Evolutionary conservation across 2,329 filamentous ascomycete species (phyloP), one percentile per base, ranked within the genome.

Genomic region (Hypoxylon sp.): DNA sequence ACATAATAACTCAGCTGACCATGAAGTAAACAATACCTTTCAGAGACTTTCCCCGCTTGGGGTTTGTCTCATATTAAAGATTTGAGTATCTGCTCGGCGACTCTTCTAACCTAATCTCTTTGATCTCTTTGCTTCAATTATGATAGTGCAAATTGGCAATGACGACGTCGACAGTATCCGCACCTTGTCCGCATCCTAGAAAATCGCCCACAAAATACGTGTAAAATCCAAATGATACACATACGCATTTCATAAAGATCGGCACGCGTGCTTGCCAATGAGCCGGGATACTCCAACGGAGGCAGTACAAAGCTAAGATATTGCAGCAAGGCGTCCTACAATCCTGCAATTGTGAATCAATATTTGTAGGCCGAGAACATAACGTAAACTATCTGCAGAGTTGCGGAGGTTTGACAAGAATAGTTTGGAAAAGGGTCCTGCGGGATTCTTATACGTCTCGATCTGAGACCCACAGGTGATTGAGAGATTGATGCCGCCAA

Each of bases 171-270:
- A 35, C 24, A 57, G 46, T 31, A 17, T 46, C n/a, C 53, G 11
- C 33, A 19, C 35, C 48, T 59, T 59, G 44, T 48, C 55, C 60
- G 48, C 50, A 24, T 50, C 33, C 59, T 26, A 31, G 6, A 19
- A 54, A 11, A 22, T 35, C 52, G 26, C 14, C 54, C 67, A 58
- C 59, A 58, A 66, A 52, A 55, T 58, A 59, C 52, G 46, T 70
- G 26, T 37, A 58, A 44, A 62, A 19, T 10, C 37, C 59, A 58
- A 42, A 59, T 33, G 17, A 67, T 58, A 64, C 66, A 67, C 63
- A 57, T 59, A 61, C 39, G n/a, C 47, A 48, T 60, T 65, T 70
- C 69, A 71, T 70, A 70, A 58, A 66, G 69, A 71, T 71, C 69
- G 69, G 33, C 69, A 70, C 47, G 60, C 55, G 35, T 65, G 37